Evolutionary conservation across 129 eudicot species (phyloP), one percentile per base, ranked within the genome.

Genomic region (Smallanthus sonchifolius): DNA sequence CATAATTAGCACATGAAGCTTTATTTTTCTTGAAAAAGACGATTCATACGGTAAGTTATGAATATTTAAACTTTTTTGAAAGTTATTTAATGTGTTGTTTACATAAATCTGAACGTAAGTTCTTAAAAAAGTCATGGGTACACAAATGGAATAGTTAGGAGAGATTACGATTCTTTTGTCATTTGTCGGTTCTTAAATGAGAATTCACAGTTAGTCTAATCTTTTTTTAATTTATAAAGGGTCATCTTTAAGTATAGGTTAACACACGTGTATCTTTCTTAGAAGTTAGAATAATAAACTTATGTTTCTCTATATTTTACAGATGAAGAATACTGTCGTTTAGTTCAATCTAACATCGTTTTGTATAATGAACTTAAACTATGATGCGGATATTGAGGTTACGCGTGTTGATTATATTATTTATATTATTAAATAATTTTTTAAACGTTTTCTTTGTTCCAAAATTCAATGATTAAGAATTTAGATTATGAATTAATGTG

Each of bases 101-200:
- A 39, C 39, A 20, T 52, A 52, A 66, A 65, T 66, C 16, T 64
- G 47, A 65, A 73, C 74, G 40, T 39, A 60, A 40, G 39, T 38
- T 19, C 60, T 39, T 47, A 69, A 75, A 64, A 30, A 9, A 67
- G 73, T 39, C 67, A 60, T 36, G 11, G 32, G 69, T 56, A 72
- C 76, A 65, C 51, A 45, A 13, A 34, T 55, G 14, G 14, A 61
- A 48, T 37, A 10, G 66, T 38, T 57, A 62, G 34, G 44, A 59
- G 44, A 59, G 73, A 72, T 48, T 59, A 32, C 28, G 51, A 52
- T 75, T 44, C 39, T 65, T 75, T 19, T 40, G 35, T 56, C 61
- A 54, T 63, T 55, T 81, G 84, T 71, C 81, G 81, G 74, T 81
- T 70, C 47, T 69, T 81, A 52, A 77, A 37, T 40, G 19, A 16